Evolutionary conservation across 2,329 filamentous ascomycete genomes (phyloP).

Genomic region (Xylariaceae sp.): DNA sequence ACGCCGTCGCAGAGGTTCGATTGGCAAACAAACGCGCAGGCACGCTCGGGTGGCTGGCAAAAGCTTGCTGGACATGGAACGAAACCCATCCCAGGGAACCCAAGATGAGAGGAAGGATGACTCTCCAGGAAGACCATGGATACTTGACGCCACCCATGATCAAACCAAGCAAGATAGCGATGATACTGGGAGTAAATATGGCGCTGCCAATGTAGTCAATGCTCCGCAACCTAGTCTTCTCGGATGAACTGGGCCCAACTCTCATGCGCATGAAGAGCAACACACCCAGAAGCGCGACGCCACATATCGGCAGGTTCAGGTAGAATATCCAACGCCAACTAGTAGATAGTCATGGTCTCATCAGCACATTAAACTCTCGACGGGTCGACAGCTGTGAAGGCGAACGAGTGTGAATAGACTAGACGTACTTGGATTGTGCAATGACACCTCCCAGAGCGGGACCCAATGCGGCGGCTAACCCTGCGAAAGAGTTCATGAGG

Average conservation of each 20-base stretch:
- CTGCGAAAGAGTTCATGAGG: slow-evolving; percentile 24
- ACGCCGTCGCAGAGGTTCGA: slow-evolving; percentile 28
- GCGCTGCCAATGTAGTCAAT: slow-evolving; percentile 33
- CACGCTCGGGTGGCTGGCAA: slow-evolving; percentile 28
- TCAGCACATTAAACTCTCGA: too few relatives aligned
- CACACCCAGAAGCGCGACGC: slow-evolving; percentile 17
- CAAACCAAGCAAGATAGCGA: slow-evolving; percentile 32
- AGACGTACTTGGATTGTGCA: too few relatives aligned
- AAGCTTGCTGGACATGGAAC: slow-evolving; percentile 6
- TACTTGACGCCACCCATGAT: slow-evolving; percentile 16
- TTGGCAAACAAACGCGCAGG: slow-evolving; percentile 32
- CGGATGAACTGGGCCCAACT: neutral
- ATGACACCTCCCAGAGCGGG: slow-evolving; percentile 22
- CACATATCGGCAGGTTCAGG: slow-evolving; percentile 26
- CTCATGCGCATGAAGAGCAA: slow-evolving; percentile 25
- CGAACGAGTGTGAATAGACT: neutral
- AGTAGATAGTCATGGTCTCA: too few relatives aligned
- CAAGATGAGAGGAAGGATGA: slow-evolving; percentile 9
- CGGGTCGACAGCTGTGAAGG: neutral
- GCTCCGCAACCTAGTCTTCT: slow-evolving; percentile 7
- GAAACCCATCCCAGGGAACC: slow-evolving; percentile 5
- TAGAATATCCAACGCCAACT: slow-evolving; percentile 37
- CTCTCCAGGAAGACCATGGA: slow-evolving; percentile 7
- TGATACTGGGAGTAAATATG: slow-evolving; percentile 28
- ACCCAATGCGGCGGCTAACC: slow-evolving; percentile 27